Percentiles rank a stretch among this genome's conserved stretches.
phyloP scores from a whole-genome alignment of 306 rosid species.

The Quercus engelmannii region DNA sequence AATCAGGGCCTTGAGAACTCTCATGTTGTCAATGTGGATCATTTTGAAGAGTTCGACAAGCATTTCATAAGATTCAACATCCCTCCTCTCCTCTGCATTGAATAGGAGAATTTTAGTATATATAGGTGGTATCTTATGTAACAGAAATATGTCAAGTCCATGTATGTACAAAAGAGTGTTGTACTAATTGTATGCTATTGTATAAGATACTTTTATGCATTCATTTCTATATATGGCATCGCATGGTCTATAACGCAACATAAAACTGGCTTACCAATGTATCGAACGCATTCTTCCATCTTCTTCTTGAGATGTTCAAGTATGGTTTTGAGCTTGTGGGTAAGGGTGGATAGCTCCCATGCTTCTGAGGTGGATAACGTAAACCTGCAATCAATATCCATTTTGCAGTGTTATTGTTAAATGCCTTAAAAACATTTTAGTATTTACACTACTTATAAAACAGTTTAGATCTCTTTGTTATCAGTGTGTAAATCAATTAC shows the following conservation, averaged over 20 bases:
- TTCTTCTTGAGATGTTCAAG: conserved; percentile 45
- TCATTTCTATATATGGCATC: too few species aligned
- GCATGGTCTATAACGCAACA: too few species aligned
- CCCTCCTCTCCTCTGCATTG: conserved; percentile 41
- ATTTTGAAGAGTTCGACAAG: conserved; percentile 32
- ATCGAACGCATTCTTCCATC: conserved; percentile 29
- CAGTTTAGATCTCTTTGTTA: too few species aligned
- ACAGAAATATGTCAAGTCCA: too few species aligned
- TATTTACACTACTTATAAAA: too few species aligned
- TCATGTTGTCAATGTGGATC: conserved; percentile 55
- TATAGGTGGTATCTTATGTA: too few species aligned
- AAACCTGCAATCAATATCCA: conserved; percentile 35
- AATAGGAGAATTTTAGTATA: background rate
- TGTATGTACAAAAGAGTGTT: too few species aligned
- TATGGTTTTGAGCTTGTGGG: conserved; percentile 55
- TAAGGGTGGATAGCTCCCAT: conserved; percentile 64
- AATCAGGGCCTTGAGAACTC: conserved; percentile 53
- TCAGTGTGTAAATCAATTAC: too few species aligned
- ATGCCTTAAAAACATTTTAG: too few species aligned
- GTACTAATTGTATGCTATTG: too few species aligned
- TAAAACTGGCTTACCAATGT: conserved; percentile 34
- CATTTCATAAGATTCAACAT: conserved; percentile 41
- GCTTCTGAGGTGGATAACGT: conserved; percentile 45
- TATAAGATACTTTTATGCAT: too few species aligned
- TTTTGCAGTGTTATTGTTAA: background rate